Evolutionary conservation across 2,329 filamentous ascomycete genomes (phyloP).

Genomic region (Thermothelomyces thermophilus): DNA sequence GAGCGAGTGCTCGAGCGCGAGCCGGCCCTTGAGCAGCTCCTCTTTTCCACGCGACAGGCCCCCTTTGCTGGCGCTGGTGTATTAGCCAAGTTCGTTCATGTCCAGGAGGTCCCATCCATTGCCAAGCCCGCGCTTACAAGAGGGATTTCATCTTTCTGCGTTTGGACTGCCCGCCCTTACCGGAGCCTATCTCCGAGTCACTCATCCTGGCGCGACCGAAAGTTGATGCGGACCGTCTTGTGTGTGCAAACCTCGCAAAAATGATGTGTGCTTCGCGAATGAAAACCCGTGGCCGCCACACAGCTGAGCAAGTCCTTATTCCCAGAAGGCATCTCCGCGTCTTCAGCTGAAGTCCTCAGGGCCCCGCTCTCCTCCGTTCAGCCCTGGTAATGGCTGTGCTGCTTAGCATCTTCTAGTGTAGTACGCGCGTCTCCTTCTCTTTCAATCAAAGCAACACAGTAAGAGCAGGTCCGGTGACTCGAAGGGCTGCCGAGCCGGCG

Average conservation of each 20-base stretch:
- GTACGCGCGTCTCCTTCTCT: no score
- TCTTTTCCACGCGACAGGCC: conserved; percentile 23
- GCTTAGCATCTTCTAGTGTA: neutral
- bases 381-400: conserved; percentile 6
- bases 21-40: conserved; percentile 34
- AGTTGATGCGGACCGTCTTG: neutral
- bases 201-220: neutral
- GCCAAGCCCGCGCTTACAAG: conserved; percentile 10
- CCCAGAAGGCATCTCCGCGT: neutral
- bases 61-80: conserved; percentile 4
- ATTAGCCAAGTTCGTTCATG: neutral
- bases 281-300: neutral
- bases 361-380: neutral
- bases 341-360: neutral
- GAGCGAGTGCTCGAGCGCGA: conserved; percentile 37
- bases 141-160: conserved; percentile 18
- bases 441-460: no score
- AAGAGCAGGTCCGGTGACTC: no score
- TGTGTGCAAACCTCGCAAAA: neutral
- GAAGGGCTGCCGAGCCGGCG: neutral
- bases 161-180: conserved; percentile 11
- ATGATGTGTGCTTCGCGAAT: neutral
- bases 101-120: neutral
- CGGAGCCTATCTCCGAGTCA: conserved; percentile 8
- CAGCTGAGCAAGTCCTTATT: neutral